Evolutionary conservation across 2,329 filamentous ascomycete species (phyloP).

Genomic region (Fusarium sp.): DNA sequence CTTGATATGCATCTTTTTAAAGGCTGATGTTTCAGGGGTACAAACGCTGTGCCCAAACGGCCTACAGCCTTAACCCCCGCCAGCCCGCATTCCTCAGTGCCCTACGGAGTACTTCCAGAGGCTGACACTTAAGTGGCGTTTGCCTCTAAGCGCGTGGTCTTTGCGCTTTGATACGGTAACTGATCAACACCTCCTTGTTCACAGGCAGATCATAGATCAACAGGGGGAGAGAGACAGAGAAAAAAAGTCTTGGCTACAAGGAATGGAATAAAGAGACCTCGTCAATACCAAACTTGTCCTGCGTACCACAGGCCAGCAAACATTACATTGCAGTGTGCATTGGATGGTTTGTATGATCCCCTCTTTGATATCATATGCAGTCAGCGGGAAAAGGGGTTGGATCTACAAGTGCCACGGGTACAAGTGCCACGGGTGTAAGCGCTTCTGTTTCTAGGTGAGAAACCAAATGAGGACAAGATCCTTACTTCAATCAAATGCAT

Average conservation of each 20-base stretch:
- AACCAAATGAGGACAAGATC: slow-evolving; percentile 8
- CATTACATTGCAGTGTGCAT: slow-evolving; percentile 1
- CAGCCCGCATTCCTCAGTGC: slow-evolving; percentile 31
- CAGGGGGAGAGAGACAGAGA: slow-evolving; percentile 15
- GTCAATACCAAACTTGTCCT: slow-evolving; percentile 15
- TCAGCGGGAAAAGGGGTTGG: slow-evolving; percentile 27
- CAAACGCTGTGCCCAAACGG: slow-evolving; percentile 26
- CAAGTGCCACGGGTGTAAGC: slow-evolving; percentile 35
- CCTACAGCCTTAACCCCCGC: slow-evolving; percentile 29
- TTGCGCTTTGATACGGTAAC: slow-evolving; percentile 25
- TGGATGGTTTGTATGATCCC: slow-evolving; percentile 5
- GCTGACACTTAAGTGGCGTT: slow-evolving; percentile 22
- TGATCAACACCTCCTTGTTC: slow-evolving; percentile 18
- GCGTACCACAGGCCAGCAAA: slow-evolving; percentile 26
- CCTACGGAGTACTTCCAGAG: neutral
- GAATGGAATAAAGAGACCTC: slow-evolving; percentile 25
- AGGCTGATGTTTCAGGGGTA: slow-evolving; percentile 26
- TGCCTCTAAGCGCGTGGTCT: slow-evolving; percentile 30
- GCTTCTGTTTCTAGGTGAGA: slow-evolving; percentile 22
- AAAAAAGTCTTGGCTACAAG: slow-evolving; percentile 21
- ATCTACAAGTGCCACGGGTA: slow-evolving; percentile 13
- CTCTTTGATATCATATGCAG: slow-evolving; percentile 7
- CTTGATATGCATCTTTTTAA: neutral
- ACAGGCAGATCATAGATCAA: slow-evolving; percentile 6
- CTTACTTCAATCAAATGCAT: slow-evolving; percentile 19